Percentiles rank a stretch among this genome's conserved stretches.
Evolutionary conservation across 164 flowering plant genomes (phyloP).

Genomic region (Magnolia officinalis): DNA sequence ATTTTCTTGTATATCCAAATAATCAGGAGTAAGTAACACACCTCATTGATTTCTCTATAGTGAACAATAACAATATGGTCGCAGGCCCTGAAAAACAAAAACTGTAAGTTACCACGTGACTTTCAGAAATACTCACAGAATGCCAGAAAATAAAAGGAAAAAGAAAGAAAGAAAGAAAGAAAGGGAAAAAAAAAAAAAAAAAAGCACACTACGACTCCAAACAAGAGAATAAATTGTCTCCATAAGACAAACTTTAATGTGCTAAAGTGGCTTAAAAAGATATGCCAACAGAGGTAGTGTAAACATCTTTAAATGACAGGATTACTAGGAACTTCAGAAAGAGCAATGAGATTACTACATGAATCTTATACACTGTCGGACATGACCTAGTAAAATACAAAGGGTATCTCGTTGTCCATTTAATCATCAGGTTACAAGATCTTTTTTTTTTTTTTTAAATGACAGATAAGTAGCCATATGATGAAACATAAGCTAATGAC

Average conservation of each 20-base stretch:
- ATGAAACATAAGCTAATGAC: neutral
- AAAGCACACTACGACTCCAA: neutral
- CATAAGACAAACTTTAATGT: neutral
- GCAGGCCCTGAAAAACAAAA: slow-evolving; percentile 49
- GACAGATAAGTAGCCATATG: neutral
- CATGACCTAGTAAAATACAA: too few relatives aligned
- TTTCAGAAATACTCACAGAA: neutral
- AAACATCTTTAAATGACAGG: neutral
- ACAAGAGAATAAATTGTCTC: neutral
- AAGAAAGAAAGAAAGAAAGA: neutral
- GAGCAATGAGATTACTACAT: neutral
- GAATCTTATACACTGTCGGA: too few relatives aligned
- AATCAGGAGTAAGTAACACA: slow-evolving; percentile 20
- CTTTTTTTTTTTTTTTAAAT: neutral
- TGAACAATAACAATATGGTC: slow-evolving; percentile 95
- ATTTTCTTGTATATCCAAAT: neutral
- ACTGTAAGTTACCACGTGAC: neutral
- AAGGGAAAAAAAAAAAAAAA: neutral
- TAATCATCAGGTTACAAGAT: neutral
- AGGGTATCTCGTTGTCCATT: too few relatives aligned
- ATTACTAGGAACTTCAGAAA: neutral
- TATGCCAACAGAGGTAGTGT: neutral
- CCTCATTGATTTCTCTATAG: slow-evolving; percentile 76
- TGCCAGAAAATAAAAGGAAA: neutral
- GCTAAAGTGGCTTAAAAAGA: neutral